Conservation (phyloP, 176 grass and related monocot species). For the Rhynchospora pubera region DNA sequence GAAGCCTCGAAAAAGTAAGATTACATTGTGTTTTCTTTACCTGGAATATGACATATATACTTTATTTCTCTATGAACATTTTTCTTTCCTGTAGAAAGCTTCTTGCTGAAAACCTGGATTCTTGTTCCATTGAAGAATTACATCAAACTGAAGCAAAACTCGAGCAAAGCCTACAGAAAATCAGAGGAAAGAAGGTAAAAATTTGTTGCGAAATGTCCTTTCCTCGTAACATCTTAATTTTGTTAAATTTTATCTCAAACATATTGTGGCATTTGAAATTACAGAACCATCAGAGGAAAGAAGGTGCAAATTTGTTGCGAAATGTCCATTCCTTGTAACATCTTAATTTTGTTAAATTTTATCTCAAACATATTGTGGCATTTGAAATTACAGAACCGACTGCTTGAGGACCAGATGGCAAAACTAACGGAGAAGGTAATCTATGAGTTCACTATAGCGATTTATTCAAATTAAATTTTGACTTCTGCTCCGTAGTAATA, state of each 20-base stretch:
- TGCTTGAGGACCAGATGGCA: slow-evolving; percentile 21
- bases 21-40: neutral
- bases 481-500: neutral
- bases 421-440: slow-evolving; percentile 27
- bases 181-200: slow-evolving; percentile 26
- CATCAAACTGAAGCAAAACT: slow-evolving; percentile 22
- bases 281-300: neutral
- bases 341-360: neutral
- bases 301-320: neutral
- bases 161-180: slow-evolving; percentile 21
- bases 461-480: neutral
- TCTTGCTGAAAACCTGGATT: slow-evolving; percentile 9
- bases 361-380: neutral
- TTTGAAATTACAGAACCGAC: slow-evolving; percentile 13
- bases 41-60: neutral
- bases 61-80: neutral
- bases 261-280: neutral
- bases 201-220: neutral
- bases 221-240: neutral
- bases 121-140: slow-evolving; percentile 26
- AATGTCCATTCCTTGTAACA: neutral
- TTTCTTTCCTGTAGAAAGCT: neutral
- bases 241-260: neutral
- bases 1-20: slow-evolving; percentile 18
- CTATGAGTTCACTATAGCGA: neutral